Evolutionary conservation across 2,329 filamentous ascomycete genomes (phyloP).

Genomic region (Phyllosticta citrichinensis): DNA sequence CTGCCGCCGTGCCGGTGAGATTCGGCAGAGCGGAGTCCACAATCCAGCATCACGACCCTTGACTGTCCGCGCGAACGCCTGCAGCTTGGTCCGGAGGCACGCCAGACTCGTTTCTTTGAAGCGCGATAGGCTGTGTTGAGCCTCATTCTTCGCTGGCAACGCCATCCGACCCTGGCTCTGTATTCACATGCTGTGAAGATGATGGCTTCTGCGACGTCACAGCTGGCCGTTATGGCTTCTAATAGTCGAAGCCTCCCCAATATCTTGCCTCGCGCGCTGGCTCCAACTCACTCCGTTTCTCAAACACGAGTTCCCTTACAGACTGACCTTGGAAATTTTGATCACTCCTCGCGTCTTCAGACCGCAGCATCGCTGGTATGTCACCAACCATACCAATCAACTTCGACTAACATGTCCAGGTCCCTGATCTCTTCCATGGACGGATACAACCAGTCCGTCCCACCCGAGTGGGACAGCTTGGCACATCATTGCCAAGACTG

Average conservation of each 20-base stretch:
- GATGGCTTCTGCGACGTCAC: neutral
- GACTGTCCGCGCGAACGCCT: neutral
- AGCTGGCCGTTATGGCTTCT: neutral
- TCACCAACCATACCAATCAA: neutral
- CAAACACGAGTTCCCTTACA: neutral
- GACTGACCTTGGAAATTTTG: neutral
- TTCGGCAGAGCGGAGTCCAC: neutral
- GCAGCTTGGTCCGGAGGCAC: neutral
- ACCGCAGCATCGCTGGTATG: neutral
- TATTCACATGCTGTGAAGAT: neutral
- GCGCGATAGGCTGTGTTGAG: neutral
- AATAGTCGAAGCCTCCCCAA: neutral
- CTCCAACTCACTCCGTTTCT: neutral
- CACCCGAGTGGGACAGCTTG: neutral
- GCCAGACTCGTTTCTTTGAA: neutral
- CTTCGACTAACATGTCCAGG: neutral
- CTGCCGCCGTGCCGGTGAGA: neutral
- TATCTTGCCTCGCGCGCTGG: neutral
- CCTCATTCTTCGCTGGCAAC: neutral
- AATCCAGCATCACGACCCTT: neutral
- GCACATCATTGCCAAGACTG: neutral
- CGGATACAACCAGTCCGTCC: neutral
- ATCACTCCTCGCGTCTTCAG: neutral
- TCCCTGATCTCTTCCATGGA: neutral
- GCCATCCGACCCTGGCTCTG: neutral